phyloP scores from a whole-genome alignment of 2,329 filamentous ascomycete species.

The Trichophyton verrucosum region DNA sequence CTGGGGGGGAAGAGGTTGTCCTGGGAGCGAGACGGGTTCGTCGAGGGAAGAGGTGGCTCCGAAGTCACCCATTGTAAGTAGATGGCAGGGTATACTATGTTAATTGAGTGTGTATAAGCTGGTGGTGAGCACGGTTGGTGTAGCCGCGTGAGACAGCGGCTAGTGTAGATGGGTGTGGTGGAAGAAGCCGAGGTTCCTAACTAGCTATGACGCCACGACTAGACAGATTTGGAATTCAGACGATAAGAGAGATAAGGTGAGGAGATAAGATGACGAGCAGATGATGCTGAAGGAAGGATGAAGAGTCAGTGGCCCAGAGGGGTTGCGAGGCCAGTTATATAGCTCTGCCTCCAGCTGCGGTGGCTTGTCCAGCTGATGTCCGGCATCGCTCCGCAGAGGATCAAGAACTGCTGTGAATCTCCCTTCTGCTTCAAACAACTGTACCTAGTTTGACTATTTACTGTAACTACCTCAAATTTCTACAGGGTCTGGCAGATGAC shows the following conservation, averaged over 20 bases:
- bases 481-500: background rate
- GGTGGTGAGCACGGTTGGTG: background rate
- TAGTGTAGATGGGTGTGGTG: background rate
- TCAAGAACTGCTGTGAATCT: too few species aligned
- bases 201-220: too few species aligned
- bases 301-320: background rate
- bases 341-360: background rate
- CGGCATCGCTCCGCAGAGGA: too few species aligned
- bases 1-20: background rate
- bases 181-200: background rate
- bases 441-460: too few species aligned
- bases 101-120: background rate
- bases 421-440: too few species aligned
- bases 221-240: too few species aligned
- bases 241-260: too few species aligned
- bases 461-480: background rate
- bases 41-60: constrained; percentile 4
- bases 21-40: constrained; percentile 18
- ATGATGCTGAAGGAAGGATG: too few species aligned
- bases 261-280: too few species aligned
- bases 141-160: background rate
- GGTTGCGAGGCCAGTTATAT: background rate
- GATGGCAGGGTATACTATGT: too few species aligned
- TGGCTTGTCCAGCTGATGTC: too few species aligned
- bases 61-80: constrained; percentile 12